These are phyloP conservation scores for Fusarium miscanthi DNA, from an alignment of 2,329 filamentous ascomycete species.

Conservation along the genomic window DNA sequence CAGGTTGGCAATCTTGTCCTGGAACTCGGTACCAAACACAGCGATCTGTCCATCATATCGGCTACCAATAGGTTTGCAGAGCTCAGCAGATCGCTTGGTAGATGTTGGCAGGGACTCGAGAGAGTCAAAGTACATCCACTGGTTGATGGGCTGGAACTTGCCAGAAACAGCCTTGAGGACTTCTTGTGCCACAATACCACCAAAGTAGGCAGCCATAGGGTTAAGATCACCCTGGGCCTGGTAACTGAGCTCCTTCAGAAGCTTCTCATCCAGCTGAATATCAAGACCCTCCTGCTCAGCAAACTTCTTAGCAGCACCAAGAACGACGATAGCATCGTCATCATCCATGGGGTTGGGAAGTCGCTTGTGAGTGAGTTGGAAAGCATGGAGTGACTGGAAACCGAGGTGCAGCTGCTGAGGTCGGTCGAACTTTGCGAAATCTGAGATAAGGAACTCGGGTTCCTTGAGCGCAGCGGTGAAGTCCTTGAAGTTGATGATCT, in stretches of 20 bases:
- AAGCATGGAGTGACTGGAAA: constrained; percentile 91
- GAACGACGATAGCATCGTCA: constrained; percentile 80
- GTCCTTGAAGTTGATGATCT: constrained; percentile 87
- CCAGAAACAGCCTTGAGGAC: constrained; percentile 96
- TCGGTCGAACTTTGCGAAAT: constrained; percentile 98
- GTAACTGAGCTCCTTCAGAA: constrained; percentile 92
- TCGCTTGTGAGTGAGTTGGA: constrained; percentile 78
- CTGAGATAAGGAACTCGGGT: constrained; percentile 90
- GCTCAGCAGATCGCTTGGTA: constrained; percentile 80
- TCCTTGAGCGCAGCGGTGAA: constrained; percentile 82
- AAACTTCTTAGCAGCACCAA: constrained; percentile 80
- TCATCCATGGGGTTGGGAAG: constrained; percentile 87
- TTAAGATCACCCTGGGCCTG: constrained; percentile 92
- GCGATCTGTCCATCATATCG: constrained; percentile 98
- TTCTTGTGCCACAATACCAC: constrained; percentile 92
- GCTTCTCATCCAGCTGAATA: constrained; percentile 87
- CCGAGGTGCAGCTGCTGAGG: constrained; percentile 92
- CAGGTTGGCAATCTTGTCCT: constrained; percentile 90
- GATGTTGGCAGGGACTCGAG: constrained; percentile 91
- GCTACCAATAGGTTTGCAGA: constrained; percentile 85
- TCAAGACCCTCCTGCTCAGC: constrained; percentile 74
- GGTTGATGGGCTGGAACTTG: constrained; percentile 95
- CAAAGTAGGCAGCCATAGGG: constrained; percentile 94
- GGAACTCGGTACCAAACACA: constrained; percentile 92
- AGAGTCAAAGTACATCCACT: constrained; percentile 98